phyloP scores from a whole-genome alignment of 2,329 filamentous ascomycete species.

The Zelopaecilomyces penicillatus region DNA sequence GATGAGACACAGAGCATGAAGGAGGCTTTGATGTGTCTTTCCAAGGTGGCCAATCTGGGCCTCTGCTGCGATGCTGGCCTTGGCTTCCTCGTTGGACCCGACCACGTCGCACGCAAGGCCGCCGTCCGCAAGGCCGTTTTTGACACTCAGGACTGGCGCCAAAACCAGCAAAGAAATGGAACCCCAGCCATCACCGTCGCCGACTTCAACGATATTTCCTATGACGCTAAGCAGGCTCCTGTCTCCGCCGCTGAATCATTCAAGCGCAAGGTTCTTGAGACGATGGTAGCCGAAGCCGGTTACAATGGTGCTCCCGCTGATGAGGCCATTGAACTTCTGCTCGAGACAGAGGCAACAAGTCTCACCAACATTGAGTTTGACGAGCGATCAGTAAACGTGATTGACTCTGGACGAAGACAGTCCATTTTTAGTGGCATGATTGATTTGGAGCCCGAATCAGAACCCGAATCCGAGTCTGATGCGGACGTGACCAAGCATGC shows the following conservation, averaged over 20 bases:
- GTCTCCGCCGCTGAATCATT: slow-evolving; percentile 20
- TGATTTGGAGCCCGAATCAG: slow-evolving; percentile 14
- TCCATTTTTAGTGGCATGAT: slow-evolving; percentile 7
- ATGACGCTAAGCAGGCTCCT: slow-evolving; percentile 14
- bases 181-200: slow-evolving; percentile 15
- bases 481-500: slow-evolving; percentile 14
- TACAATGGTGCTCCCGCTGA: slow-evolving; percentile 21
- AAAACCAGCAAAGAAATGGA: slow-evolving; percentile 7
- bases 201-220: slow-evolving; percentile 16
- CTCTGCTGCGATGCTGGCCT: slow-evolving; percentile 60
- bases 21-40: slow-evolving; percentile 48
- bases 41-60: slow-evolving; percentile 52
- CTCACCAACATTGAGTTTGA: slow-evolving; percentile 25
- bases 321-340: slow-evolving; percentile 26
- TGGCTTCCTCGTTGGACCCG: slow-evolving; percentile 57
- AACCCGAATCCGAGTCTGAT: slow-evolving; percentile 9
- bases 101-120: slow-evolving; percentile 40
- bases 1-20: slow-evolving; percentile 56
- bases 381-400: slow-evolving; percentile 14
- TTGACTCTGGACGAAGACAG: background rate
- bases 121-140: slow-evolving; percentile 29
- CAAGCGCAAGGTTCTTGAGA: slow-evolving; percentile 24
- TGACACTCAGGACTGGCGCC: slow-evolving; percentile 19
- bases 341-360: slow-evolving; percentile 25
- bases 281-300: slow-evolving; percentile 30